phyloP scores from a whole-genome alignment of 2,329 filamentous ascomycete species.

The Byssothecium circinans region DNA sequence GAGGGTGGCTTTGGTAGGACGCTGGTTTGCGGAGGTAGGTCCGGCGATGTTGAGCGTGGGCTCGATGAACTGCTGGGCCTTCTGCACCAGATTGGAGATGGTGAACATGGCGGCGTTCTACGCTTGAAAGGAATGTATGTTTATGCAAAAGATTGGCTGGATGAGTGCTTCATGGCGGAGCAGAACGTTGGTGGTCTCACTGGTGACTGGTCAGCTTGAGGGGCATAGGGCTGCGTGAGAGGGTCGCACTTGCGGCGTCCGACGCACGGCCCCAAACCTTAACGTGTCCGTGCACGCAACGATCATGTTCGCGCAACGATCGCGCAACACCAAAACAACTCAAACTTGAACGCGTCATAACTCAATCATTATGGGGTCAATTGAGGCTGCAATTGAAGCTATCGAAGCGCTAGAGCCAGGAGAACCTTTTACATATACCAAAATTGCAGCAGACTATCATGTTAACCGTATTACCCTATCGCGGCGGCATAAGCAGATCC shows the following conservation, averaged over 20 bases:
- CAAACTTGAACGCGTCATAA: too few species aligned
- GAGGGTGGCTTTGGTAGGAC: slow-evolving; percentile 86
- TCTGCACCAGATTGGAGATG: slow-evolving; percentile 84
- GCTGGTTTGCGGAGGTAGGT: slow-evolving; percentile 68
- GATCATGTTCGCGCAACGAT: too few species aligned
- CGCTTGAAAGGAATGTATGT: slow-evolving; percentile 3
- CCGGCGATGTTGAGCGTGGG: slow-evolving; percentile 73
- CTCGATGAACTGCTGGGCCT: slow-evolving; percentile 93
- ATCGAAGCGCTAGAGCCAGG: too few species aligned
- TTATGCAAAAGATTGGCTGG: slow-evolving; percentile 16
- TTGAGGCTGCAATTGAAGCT: too few species aligned
- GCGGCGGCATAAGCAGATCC: too few species aligned
- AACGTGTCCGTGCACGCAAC: too few species aligned
- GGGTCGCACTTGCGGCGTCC: slow-evolving; percentile 10
- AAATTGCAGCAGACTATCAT: too few species aligned
- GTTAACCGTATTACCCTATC: too few species aligned
- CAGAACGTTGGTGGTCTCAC: slow-evolving; percentile 13
- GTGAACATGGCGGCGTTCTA: slow-evolving; percentile 44
- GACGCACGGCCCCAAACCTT: slow-evolving; percentile 7
- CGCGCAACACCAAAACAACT: too few species aligned
- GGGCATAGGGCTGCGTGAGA: slow-evolving; percentile 23
- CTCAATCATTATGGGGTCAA: too few species aligned
- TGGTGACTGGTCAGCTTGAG: slow-evolving; percentile 20
- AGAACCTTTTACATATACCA: too few species aligned
- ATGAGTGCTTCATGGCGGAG: slow-evolving; percentile 33